Percentiles rank a stretch among this genome's conserved stretches.
These are phyloP conservation scores for Eucalyptus erythrocorys DNA, from an alignment of 345 rosid genomes.

Conservation along the genomic window DNA sequence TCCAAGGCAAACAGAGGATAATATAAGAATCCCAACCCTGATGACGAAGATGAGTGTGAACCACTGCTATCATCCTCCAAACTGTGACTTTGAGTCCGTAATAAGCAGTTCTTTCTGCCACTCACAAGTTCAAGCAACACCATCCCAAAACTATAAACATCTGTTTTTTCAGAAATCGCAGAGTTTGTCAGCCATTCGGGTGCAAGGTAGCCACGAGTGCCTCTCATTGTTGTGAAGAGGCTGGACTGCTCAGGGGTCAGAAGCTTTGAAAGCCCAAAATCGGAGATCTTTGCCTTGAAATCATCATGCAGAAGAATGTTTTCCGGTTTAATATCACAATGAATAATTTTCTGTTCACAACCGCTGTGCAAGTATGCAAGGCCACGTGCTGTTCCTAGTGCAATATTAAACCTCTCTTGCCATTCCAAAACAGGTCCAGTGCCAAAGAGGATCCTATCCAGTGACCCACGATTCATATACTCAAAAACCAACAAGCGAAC, in stretches of 20 bases:
- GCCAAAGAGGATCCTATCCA: constrained; percentile 46
- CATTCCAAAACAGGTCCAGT: constrained; percentile 49
- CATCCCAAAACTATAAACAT: constrained; percentile 83
- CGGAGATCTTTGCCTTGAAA: constrained; percentile 60
- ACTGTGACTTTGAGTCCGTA: constrained; percentile 29
- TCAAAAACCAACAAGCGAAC: constrained; percentile 61
- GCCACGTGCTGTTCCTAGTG: constrained; percentile 70
- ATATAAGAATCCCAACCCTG: constrained; percentile 31
- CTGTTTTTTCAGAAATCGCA: constrained; percentile 70
- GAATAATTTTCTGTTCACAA: constrained; percentile 64
- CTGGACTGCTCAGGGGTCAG: constrained; percentile 52
- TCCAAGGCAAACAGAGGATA: constrained; percentile 83
- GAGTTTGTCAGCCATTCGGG: constrained; percentile 81
- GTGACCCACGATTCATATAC: constrained; percentile 60
- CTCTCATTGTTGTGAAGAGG: constrained; percentile 71
- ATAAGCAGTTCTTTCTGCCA: constrained; percentile 58
- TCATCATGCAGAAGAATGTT: constrained; percentile 59
- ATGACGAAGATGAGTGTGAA: constrained; percentile 21
- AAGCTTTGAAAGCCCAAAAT: constrained; percentile 71
- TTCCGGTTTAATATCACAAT: constrained; percentile 67
- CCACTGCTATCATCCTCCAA: constrained; percentile 18
- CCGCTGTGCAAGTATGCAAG: constrained; percentile 67
- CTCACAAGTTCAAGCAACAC: constrained; percentile 72
- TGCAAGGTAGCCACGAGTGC: constrained; percentile 80
- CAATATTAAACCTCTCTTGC: constrained; percentile 69